A percentile compares a stretch with the other conserved stretches of the same genome.
Evolutionary conservation across 1,284 basidiomycete genomes (phyloP).

Genomic region (Sporisorium sorghi): DNA sequence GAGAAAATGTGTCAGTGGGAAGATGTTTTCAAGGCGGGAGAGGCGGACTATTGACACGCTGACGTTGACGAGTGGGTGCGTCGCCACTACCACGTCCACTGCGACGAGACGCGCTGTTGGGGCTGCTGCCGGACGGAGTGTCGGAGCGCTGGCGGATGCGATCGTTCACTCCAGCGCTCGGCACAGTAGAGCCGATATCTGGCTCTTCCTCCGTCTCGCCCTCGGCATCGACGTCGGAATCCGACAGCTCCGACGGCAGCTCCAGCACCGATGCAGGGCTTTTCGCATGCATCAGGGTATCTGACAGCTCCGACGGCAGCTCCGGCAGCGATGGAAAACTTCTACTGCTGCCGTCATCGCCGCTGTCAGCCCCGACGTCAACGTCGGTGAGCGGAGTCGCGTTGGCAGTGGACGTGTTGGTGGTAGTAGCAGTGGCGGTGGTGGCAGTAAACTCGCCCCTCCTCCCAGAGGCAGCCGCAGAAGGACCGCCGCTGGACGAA

Average conservation of each 20-base stretch:
- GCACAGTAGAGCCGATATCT: background rate
- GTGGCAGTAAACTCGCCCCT: background rate
- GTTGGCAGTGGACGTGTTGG: constrained; percentile 6
- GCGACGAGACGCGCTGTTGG: background rate
- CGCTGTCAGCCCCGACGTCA: background rate
- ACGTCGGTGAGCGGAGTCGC: constrained; percentile 1
- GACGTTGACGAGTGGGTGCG: constrained; percentile 19
- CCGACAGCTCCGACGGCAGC: constrained; percentile 23
- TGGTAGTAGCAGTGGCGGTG: background rate
- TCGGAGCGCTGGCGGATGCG: constrained; percentile 22
- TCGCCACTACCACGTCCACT: background rate
- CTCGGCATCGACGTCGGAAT: constrained; percentile 16
- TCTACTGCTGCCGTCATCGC: background rate
- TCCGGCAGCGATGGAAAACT: constrained; percentile 4
- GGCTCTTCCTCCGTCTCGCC: constrained; percentile 8
- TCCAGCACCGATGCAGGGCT: constrained; percentile 7
- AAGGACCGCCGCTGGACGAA: background rate
- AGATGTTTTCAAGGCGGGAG: constrained; percentile 3
- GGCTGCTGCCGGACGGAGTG: constrained; percentile 17
- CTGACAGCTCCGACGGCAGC: constrained; percentile 23
- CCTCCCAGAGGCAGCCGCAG: background rate
- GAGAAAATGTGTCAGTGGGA: constrained; percentile 4
- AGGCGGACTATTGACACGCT: constrained; percentile 10
- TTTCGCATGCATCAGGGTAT: background rate
- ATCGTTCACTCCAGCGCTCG: background rate